Evolutionary conservation across 495 filamentous ascomycete genomes (phyloP), one percentile per base, ranked within the genome.

Genomic region (Hyphodiscus hymeniophilus): DNA sequence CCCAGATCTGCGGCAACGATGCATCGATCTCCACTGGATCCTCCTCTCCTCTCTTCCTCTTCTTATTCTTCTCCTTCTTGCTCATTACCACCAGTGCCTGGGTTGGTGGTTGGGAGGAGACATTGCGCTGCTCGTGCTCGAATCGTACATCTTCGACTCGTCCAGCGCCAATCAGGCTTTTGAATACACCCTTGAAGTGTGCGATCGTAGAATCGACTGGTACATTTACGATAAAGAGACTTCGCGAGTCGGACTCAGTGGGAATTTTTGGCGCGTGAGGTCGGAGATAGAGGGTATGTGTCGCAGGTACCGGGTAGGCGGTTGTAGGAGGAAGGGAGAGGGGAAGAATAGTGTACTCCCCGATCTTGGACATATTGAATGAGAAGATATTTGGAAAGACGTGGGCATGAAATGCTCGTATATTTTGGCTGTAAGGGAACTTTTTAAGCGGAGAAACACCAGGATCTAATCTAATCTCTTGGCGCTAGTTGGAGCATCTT

Each of bases 281-380:
- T 46, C 84, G 85, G 42, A 96, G 63, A 66, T 95, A 95, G 60
- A 97, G 72, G 68, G 87, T 86, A 67, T 98, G 92, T 39, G 72
- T 78, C 49, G 73, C 75, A n/a, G 72, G 53, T 15, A 69, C 59
- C 6, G 78, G 75, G 54, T 69, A 80, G 3, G 79, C 69, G 1
- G 80, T 68, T n/a, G 78, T 62, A 15, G 72, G 56, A 1, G 85
- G 85, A 11, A 90, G 72, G 13, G 76, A 68, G 16, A 91, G 40
- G 13, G 70, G 74, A 2, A 80, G 68, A 35, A 71, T 57, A 11
- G 63, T 63, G 58, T 77, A 79, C 11, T 70, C 74, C 10, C 63
- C 67, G 11, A 71, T 59, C 26, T 52, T 33, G 13, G 56, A 50
- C 45, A 47, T 47, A 2, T 47, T 48, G 38, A 21, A 4, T 40